Conservation (phyloP, 2,329 filamentous ascomycete species). For the Epicoccum nigrum region DNA sequence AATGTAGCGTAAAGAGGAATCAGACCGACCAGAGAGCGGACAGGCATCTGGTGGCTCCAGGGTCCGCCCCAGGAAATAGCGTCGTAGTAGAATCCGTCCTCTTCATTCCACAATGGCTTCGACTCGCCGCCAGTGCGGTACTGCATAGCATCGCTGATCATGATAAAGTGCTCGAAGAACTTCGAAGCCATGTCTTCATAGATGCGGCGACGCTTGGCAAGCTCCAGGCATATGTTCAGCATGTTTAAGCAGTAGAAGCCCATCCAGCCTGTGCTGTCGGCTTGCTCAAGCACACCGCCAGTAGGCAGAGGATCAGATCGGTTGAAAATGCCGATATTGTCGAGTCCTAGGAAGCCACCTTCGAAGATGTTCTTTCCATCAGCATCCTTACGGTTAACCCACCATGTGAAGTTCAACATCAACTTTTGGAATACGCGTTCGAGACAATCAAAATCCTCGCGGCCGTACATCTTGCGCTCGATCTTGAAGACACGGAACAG, state of each 20-base stretch:
- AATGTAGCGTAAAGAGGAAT: constrained; percentile 93
- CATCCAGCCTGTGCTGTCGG: constrained; percentile 99
- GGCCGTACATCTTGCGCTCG: constrained; percentile 94
- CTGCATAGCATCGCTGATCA: constrained; percentile 97
- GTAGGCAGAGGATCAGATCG: constrained; percentile 93
- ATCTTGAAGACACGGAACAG: constrained; percentile 98
- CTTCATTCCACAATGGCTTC: constrained; percentile 91
- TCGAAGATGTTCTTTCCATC: constrained; percentile 98
- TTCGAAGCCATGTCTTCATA: constrained; percentile 98
- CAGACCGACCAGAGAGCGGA: constrained; percentile 88
- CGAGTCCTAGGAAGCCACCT: constrained; percentile 90
- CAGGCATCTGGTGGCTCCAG: constrained; percentile 89
- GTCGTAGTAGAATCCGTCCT: constrained; percentile 98
- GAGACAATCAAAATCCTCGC: constrained; percentile 92
- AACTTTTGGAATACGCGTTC: constrained; percentile 97
- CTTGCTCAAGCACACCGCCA: constrained; percentile 91
- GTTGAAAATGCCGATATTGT: constrained; percentile 98
- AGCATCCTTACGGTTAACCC: constrained; percentile 94
- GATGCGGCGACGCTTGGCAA: constrained; percentile 91
- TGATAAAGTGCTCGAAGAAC: constrained; percentile 98
- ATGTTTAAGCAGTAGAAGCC: constrained; percentile 96
- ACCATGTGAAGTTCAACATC: constrained; percentile 97
- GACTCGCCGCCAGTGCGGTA: constrained; percentile 70
- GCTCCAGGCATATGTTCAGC: constrained; percentile 94
- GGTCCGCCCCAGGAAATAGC: constrained; percentile 95